Percentiles rank a stretch among this genome's conserved stretches.
Evolutionary conservation across 345 rosid species (phyloP).

Genomic region (Arabis hirsuta): DNA sequence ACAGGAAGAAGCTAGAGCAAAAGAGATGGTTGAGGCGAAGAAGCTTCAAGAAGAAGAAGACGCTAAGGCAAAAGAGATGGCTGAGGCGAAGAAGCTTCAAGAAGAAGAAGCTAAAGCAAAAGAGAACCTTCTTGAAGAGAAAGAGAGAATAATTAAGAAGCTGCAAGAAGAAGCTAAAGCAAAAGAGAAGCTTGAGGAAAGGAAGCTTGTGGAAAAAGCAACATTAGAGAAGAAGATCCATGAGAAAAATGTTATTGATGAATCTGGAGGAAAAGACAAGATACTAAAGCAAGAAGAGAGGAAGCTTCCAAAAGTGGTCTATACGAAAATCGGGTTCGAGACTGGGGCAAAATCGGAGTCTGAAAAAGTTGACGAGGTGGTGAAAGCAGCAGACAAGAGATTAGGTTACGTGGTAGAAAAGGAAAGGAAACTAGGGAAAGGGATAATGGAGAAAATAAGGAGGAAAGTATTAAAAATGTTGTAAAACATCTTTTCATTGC

Average conservation of each 20-base stretch:
- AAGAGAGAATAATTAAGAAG: too few relatives aligned
- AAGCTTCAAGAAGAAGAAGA: too few relatives aligned
- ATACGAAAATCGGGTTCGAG: background rate
- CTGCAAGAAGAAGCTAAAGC: too few relatives aligned
- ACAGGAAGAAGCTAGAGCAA: too few relatives aligned
- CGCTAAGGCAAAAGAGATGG: too few relatives aligned
- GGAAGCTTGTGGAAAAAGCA: slow-evolving; percentile 32
- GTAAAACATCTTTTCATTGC: too few relatives aligned
- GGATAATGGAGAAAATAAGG: slow-evolving; percentile 43
- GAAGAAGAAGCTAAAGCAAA: too few relatives aligned
- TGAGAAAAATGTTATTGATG: slow-evolving; percentile 12
- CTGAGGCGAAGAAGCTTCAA: too few relatives aligned
- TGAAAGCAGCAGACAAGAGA: slow-evolving; percentile 28
- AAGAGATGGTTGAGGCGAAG: too few relatives aligned
- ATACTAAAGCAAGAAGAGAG: slow-evolving; percentile 23
- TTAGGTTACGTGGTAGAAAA: slow-evolving; percentile 34
- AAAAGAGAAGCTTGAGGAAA: background rate
- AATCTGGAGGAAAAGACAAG: slow-evolving; percentile 31
- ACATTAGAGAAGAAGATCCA: slow-evolving; percentile 14
- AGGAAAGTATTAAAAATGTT: slow-evolving; percentile 16
- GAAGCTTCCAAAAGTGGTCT: slow-evolving; percentile 39
- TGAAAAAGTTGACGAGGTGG: slow-evolving; percentile 19
- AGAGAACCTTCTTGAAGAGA: too few relatives aligned
- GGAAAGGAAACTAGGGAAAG: slow-evolving; percentile 31
- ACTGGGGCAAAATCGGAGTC: background rate